Base-by-base conservation (phyloP, 2,329 filamentous ascomycete genomes). In the Xylariaceae sp. region DNA sequence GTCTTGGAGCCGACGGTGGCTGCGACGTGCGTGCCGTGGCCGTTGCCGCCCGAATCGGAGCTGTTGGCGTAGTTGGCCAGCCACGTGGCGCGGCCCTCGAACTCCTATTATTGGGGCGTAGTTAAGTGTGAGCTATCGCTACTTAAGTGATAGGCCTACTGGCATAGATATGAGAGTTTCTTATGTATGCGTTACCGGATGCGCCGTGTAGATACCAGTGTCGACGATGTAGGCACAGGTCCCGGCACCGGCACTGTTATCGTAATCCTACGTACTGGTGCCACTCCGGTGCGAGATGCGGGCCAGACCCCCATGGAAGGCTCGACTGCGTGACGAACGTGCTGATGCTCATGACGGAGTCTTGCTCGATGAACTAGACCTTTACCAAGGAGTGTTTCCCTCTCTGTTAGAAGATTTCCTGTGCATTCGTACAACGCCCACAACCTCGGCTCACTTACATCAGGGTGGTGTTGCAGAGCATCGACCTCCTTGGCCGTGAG, bases 211-310 rank as follows among this genome's bases (percentile, higher is more conserved):
- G 36, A 78, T 68, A 26, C 75, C 74, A 0, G 70, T 75, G 54
- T 79, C 75, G 39, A 78, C 58, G 36, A 79, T 57, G 52, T 78
- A 79, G 34, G 68, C 60, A 43, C 65, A 76, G 36, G 59, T 66
- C 21, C 57, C 62, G 11, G 52, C 39, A 11, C 69, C 69, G 15
- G 66, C 65, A 14, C 51, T 60, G 7, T 49, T 41, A 43, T 71
- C 65, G 51, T 70, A 71, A 18, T 56, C 44, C 47, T 71, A 73
- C 33, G 56, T 51, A 9, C 36, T 59, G 12, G 48, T 56, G 23
- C 57, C 58, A 14, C 56, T 49, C 13, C 51, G 59, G 53, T 65
- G 62, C 6, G 71, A 73, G 44, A 73, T 57, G 21, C 66, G 61
- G 2, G 60, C 62, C 17, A 73, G 64, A 14, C n/a, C 68, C 69